These are phyloP conservation scores for Garcia nutans DNA, from an alignment of 345 rosid genomes.

Conservation along the genomic window DNA sequence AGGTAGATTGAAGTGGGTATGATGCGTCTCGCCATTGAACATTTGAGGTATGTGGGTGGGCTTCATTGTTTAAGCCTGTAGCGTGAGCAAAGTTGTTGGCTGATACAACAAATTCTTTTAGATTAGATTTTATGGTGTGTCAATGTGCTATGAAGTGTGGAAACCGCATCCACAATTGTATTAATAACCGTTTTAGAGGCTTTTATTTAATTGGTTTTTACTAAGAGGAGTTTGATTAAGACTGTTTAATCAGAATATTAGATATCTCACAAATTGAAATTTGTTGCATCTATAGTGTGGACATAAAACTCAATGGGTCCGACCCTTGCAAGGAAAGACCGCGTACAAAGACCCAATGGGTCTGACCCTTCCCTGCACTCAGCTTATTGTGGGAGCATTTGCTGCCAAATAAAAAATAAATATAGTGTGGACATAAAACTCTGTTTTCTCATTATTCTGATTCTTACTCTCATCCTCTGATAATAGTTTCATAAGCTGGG, in stretches of 20 bases:
- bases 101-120: background rate
- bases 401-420: too few relatives aligned
- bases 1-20: conserved; percentile 54
- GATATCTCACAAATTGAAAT: background rate
- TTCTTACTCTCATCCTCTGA: too few relatives aligned
- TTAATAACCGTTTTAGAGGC: background rate
- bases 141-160: background rate
- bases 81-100: background rate
- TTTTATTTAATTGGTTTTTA: background rate
- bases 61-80: background rate
- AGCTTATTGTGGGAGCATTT: too few relatives aligned
- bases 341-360: too few relatives aligned
- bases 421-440: too few relatives aligned
- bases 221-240: background rate
- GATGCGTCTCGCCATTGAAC: conserved; percentile 14
- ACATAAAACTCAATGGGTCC: too few relatives aligned
- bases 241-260: background rate
- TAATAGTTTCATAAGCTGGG: too few relatives aligned
- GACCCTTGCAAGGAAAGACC: too few relatives aligned
- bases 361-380: too few relatives aligned
- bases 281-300: too few relatives aligned
- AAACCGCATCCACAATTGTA: conserved; percentile 6
- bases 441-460: too few relatives aligned
- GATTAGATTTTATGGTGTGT: conserved; percentile 3
- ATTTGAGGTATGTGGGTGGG: conserved; percentile 7